Evolutionary conservation across 73 alveolate species (phyloP).

Genomic region (Blepharisma japonicum): DNA sequence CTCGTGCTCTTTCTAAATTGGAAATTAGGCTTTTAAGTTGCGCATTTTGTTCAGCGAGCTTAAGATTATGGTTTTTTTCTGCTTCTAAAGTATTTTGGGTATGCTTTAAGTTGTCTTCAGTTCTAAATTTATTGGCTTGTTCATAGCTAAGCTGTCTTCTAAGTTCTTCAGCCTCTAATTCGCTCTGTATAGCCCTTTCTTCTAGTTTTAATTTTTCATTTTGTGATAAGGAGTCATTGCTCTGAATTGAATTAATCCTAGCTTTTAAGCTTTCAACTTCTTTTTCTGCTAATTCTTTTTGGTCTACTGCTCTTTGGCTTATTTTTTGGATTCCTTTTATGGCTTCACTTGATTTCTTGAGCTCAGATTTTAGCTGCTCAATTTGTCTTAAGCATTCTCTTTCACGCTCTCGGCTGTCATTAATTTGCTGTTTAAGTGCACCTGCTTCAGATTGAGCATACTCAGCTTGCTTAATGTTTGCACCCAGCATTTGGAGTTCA

Average conservation of each 20-base stretch:
- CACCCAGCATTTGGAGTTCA: not conserved
- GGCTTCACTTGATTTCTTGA: constrained; percentile 27
- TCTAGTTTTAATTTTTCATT: constrained; percentile 40
- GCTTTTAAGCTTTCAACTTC: constrained; percentile 36
- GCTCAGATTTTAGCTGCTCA: constrained; percentile 34
- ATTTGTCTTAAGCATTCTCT: constrained; percentile 23
- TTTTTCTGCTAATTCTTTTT: constrained; percentile 24
- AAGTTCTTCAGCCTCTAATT: constrained; percentile 42
- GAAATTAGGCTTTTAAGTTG: constrained; percentile 49
- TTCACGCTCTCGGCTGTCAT: constrained; percentile 4
- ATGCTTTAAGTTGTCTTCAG: constrained; percentile 30
- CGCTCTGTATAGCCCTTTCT: constrained; percentile 40
- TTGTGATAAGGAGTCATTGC: constrained; percentile 23
- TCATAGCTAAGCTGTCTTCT: constrained; percentile 24
- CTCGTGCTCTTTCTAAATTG: constrained; percentile 38
- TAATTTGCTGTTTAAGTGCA: not conserved
- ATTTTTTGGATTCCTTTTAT: constrained; percentile 31
- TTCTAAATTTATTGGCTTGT: constrained; percentile 28
- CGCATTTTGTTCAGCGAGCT: constrained; percentile 32
- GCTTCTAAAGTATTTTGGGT: constrained; percentile 34
- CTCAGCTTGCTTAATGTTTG: constrained; percentile 22
- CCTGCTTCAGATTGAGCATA: constrained; percentile 8
- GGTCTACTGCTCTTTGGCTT: not conserved
- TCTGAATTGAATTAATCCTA: constrained; percentile 8
- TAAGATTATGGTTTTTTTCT: constrained; percentile 14